A percentile compares a stretch with the other conserved stretches of the same genome.
Conservation (phyloP, 2,329 filamentous ascomycete species). For the Diaporthe citrichinensis region DNA sequence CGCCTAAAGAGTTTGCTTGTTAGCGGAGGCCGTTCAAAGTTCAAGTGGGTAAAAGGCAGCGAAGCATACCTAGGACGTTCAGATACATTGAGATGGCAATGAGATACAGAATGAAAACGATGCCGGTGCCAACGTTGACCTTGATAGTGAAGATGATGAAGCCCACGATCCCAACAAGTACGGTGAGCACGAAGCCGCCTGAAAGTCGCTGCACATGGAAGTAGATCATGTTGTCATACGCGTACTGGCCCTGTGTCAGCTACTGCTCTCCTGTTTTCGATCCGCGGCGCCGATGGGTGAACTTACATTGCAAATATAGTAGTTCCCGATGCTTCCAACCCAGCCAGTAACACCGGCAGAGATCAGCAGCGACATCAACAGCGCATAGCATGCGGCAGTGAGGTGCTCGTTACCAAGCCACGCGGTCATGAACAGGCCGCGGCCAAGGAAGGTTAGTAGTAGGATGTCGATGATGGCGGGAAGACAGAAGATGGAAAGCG, state of each 20-base stretch:
- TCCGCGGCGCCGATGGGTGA: background rate
- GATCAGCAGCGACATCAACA: conserved; percentile 71
- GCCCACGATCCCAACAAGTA: conserved; percentile 58
- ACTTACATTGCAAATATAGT: conserved; percentile 64
- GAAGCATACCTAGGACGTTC: conserved; percentile 65
- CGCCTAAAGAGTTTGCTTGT: conserved; percentile 41
- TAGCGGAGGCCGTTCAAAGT: conserved; percentile 40
- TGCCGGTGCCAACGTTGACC: conserved; percentile 58
- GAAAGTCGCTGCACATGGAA: conserved; percentile 60
- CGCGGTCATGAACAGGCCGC: conserved; percentile 72
- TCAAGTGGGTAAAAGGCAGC: conserved; percentile 51
- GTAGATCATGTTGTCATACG: conserved; percentile 58
- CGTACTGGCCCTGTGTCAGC: conserved; percentile 46
- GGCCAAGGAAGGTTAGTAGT: conserved; percentile 69
- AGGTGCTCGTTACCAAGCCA: conserved; percentile 67
- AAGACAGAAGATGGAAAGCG: conserved; percentile 73
- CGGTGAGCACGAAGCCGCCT: conserved; percentile 60
- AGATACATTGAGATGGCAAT: conserved; percentile 71
- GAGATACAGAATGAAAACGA: conserved; percentile 73
- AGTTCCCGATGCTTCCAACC: conserved; percentile 74
- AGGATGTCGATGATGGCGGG: conserved; percentile 74
- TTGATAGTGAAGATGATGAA: conserved; percentile 64
- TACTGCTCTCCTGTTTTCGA: background rate
- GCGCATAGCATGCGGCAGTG: conserved; percentile 66
- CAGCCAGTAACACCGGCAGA: conserved; percentile 74